Evolutionary conservation across 352 stramenopile species (phyloP), one percentile per base, ranked within the genome.

Genomic region (Phytopythium cucurbitacearum): DNA sequence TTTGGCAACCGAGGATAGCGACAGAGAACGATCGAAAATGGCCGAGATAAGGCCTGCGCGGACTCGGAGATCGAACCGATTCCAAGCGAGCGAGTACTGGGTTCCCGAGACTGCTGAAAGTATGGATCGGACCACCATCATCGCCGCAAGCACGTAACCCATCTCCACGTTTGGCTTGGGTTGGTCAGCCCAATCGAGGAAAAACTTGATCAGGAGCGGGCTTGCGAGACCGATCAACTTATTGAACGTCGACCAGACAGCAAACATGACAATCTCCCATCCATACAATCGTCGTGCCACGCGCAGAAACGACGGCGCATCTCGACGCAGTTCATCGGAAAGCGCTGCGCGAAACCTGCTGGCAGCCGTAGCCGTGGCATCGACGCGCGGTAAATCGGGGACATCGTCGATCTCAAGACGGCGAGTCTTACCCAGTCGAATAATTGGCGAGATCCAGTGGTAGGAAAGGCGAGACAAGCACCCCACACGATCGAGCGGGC

Each of bases 51-150:
- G 55, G 9, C 84, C 84, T 12, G 81, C 82, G 15, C 76, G 80
- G 5, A 92, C 71, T 21, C 80, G 68, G 16, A 92, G 42, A 48
- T 92, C 80, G 51, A 92, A 92, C 7, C 84, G 77, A 51, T 87
- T 73, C 81, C 80, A 92, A 6, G 81, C 71, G 2, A 94, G 65
- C 36, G 69, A 62, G 53, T 91, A 94, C 53, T 94, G 84, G n/a
- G 81, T 92, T 1, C 76, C 62, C 0, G 78, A 91, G 5, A 92
- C 62, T 1, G 84, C 70, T 2, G 74, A 70, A 1, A 86, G 44
- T 6, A 94, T 48, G 0, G 84, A 87, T 4, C 79, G 73, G 5
- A 60, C 15, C 0, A 74, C 55, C 67, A 92, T 90, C 4, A 64
- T 56, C 7, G 51, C 54, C 4, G 84, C 84, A 2, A 94, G 75